phyloP scores from a whole-genome alignment of 306 rosid species.

The Vigna trinervia region DNA sequence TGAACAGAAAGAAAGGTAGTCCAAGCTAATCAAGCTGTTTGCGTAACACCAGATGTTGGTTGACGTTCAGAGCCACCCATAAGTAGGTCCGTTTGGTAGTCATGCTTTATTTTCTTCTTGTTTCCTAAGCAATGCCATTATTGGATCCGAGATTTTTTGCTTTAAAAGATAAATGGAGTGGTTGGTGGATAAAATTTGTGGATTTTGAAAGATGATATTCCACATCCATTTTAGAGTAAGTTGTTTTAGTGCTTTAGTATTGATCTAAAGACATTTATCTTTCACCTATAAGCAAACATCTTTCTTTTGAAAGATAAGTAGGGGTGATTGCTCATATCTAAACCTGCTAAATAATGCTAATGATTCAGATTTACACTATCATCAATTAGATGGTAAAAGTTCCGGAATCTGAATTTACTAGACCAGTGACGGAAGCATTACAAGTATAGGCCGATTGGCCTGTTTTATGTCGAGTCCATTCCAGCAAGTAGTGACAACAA shows the following conservation, averaged over 20 bases:
- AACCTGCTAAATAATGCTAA: neutral
- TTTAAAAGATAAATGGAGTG: conserved; percentile 34
- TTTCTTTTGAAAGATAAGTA: conserved; percentile 2
- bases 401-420: neutral
- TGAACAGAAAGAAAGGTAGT: conserved; percentile 38
- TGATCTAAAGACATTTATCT: conserved; percentile 12
- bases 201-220: conserved; percentile 25
- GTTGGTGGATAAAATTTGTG: conserved; percentile 24
- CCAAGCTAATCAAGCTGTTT: conserved; percentile 41
- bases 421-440: neutral
- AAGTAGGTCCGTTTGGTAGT: conserved; percentile 30
- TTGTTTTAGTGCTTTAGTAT: neutral
- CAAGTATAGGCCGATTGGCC: neutral
- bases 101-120: conserved; percentile 39
- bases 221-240: conserved; percentile 30
- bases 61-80: conserved; percentile 23
- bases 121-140: conserved; percentile 28
- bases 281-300: neutral
- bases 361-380: neutral
- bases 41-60: conserved; percentile 29
- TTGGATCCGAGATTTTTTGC: conserved; percentile 14
- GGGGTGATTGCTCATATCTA: neutral
- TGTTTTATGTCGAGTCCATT: neutral
- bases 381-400: neutral
- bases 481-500: neutral